Evolutionary conservation across 768 basidiomycete species (phyloP), one percentile per base, ranked within the genome.

Genomic region (Trametes maxima): DNA sequence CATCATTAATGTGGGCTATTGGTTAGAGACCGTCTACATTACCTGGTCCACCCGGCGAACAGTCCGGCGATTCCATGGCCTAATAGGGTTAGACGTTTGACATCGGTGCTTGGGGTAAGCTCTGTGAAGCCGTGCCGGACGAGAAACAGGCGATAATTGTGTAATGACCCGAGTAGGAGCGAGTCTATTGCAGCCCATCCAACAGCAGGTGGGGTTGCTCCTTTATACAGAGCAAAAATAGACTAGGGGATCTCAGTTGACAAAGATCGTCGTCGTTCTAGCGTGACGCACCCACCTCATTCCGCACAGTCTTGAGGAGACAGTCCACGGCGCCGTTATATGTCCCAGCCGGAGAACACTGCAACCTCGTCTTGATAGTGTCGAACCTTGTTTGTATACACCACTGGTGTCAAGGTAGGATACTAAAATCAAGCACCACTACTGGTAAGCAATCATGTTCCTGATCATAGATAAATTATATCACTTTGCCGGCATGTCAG

Each of bases 141-240:
- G 37, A 82, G 78, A 54, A 85, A 82, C 4, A 90, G 76, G 7
- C 89, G 83, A 70, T 89, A 91, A 68, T 88, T 88, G 71, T 90
- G 87, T 36, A 89, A 73, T 16, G 86, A 87, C 28, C 88, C 88
- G 59, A 88, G 77, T 19, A 89, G 78, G 25, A 90, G 76, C 19
- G 88, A 86, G 69, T 91, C 89, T 57, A 87, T 86, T 44, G 85
- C 82, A 16, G 86, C 84, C 89, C 88, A 89, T 13, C 87, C 88
- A 3, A 89, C 77, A 16, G 86, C 85, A 6, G 88, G 89, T 19
- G 88, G 86, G 2, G 87, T 86, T 11, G 85, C 87, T 8, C 88
- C 88, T 73, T 88, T 90, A 78, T 90, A 91, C 36, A 91, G 75
- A 2, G 87, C 88, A 51, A 85, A 71, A 17, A 84, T 65, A 24